These are phyloP conservation scores for Saussurea involucrata DNA, from an alignment of 129 eudicot species.

Conservation along the genomic window DNA sequence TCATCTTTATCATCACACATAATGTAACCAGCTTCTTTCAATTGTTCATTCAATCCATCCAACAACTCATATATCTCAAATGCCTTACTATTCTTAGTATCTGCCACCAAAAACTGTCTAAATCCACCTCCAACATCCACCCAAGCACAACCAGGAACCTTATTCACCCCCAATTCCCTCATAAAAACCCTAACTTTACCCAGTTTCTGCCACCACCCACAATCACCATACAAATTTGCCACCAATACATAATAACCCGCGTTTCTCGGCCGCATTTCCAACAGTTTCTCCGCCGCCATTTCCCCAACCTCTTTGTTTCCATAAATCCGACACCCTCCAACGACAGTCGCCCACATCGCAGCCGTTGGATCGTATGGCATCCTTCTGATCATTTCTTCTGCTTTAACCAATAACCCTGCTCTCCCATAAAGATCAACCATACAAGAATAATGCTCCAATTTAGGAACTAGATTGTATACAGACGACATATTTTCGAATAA, in stretches of 20 bases:
- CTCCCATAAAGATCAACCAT: conserved; percentile 77
- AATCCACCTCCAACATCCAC: conserved; percentile 49
- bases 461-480: conserved; percentile 42
- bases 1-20: conserved; percentile 33
- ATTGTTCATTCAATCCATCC: conserved; percentile 43
- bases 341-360: conserved; percentile 74
- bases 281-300: conserved; percentile 52
- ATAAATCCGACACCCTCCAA: conserved; percentile 59
- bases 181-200: conserved; percentile 48
- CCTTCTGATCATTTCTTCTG: conserved; percentile 34
- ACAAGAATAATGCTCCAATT: conserved; percentile 64
- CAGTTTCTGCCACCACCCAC: conserved; percentile 50
- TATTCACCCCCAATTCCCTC: conserved; percentile 69
- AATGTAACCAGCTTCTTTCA: conserved; percentile 47
- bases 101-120: conserved; percentile 42
- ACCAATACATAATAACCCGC: conserved; percentile 66
- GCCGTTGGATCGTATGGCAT: conserved; percentile 60
- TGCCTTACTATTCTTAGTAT: conserved; percentile 29
- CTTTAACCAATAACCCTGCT: conserved; percentile 50
- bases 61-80: conserved; percentile 49
- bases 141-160: conserved; percentile 71
- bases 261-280: conserved; percentile 49
- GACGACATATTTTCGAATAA: conserved; percentile 46
- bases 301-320: conserved; percentile 42
- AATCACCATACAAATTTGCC: conserved; percentile 70